Conservation (phyloP, 2,329 filamentous ascomycete species). For the Paracorniculantispora psalliotae region DNA sequence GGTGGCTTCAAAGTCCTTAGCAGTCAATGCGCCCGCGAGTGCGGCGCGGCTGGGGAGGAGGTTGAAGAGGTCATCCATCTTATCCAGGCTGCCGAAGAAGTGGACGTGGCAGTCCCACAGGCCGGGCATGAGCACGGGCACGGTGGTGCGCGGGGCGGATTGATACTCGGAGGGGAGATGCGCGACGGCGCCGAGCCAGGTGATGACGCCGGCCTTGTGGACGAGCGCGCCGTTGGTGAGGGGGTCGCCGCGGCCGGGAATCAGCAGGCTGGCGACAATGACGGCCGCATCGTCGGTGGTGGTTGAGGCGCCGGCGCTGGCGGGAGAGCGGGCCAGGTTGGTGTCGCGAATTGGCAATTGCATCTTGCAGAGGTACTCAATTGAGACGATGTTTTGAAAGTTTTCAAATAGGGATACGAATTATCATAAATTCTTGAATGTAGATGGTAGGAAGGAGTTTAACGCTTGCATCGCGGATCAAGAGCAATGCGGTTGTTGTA, state of each 20-base stretch:
- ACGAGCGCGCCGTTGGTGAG: slow-evolving; percentile 34
- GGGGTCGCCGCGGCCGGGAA: slow-evolving; percentile 42
- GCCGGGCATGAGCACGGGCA: slow-evolving; percentile 42
- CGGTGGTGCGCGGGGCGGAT: slow-evolving; percentile 24
- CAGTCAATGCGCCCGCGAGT: slow-evolving; percentile 36
- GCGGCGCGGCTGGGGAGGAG: slow-evolving; percentile 21
- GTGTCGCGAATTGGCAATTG: no score
- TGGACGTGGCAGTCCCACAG: slow-evolving; percentile 49
- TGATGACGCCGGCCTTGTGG: slow-evolving; percentile 34
- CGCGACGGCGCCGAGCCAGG: slow-evolving; percentile 31
- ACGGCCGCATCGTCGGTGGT: slow-evolving; percentile 12
- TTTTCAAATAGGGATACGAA: no score
- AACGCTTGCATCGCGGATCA: no score
- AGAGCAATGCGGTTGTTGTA: no score
- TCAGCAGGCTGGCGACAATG: slow-evolving; percentile 34
- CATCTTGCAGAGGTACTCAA: no score
- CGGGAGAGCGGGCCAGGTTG: no score
- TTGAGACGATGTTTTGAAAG: no score
- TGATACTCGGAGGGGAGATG: slow-evolving; percentile 29
- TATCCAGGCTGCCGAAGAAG: slow-evolving; percentile 24
- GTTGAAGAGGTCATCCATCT: slow-evolving; percentile 15
- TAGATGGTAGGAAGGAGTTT: no score
- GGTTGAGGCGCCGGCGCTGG: no score
- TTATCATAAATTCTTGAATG: no score
- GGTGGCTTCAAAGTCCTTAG: slow-evolving; percentile 35